Conservation (phyloP, 306 rosid species). For the Vachellia collinsii region DNA sequence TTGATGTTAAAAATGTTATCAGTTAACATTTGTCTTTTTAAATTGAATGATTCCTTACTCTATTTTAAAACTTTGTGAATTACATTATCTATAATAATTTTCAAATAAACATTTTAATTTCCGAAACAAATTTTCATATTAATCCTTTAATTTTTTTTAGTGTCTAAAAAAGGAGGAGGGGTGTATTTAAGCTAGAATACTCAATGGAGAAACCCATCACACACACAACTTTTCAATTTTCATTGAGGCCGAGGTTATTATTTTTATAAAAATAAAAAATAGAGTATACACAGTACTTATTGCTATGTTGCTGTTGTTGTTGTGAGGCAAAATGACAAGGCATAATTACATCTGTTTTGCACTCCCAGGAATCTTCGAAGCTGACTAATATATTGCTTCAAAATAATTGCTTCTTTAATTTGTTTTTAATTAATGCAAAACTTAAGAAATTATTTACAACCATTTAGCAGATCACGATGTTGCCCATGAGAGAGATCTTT, state of each 20-base stretch:
- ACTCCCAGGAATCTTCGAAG: not conserved
- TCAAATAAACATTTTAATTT: too few relatives aligned
- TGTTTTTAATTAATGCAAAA: not conserved
- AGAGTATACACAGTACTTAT: not conserved
- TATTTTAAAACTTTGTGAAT: too few relatives aligned
- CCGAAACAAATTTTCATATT: too few relatives aligned
- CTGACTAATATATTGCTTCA: not conserved
- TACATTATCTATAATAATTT: too few relatives aligned
- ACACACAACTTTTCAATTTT: not conserved
- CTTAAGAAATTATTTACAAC: not conserved
- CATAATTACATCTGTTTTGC: conserved; percentile 5
- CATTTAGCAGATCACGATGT: conserved; percentile 10
- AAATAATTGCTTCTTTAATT: not conserved
- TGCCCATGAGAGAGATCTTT: not conserved
- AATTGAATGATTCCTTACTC: too few relatives aligned
- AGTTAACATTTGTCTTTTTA: too few relatives aligned
- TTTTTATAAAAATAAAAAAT: too few relatives aligned
- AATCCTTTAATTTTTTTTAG: too few relatives aligned
- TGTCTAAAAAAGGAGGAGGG: too few relatives aligned
- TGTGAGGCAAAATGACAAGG: conserved; percentile 29
- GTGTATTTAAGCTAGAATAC: not conserved
- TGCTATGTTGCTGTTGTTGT: not conserved
- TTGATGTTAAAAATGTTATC: too few relatives aligned
- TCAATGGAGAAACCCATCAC: not conserved
- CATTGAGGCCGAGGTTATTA: not conserved